Evolutionary conservation across 2,329 filamentous ascomycete species (phyloP).

Genomic region (Penicillium sp.): DNA sequence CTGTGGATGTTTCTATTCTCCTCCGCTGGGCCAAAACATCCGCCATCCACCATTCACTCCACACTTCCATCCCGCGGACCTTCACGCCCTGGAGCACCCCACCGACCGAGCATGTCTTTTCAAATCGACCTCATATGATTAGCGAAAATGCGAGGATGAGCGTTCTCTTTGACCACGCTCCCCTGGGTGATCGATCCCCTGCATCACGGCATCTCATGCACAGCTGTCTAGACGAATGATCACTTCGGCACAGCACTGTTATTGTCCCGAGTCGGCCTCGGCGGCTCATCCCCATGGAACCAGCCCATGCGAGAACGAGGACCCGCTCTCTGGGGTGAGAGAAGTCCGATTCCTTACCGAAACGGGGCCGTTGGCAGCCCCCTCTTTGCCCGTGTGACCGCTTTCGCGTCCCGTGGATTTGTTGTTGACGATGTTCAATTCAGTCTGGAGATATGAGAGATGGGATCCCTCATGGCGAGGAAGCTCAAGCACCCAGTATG

Average conservation of each 20-base stretch:
- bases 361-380: background rate
- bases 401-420: background rate
- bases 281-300: background rate
- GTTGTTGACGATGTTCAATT: background rate
- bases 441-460: background rate
- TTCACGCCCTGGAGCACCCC: too few relatives aligned
- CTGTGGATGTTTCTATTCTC: background rate
- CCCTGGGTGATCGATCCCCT: too few relatives aligned
- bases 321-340: constrained; percentile 4
- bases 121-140: too few relatives aligned
- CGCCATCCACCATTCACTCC: background rate
- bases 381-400: background rate
- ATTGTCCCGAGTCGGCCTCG: background rate
- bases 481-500: background rate
- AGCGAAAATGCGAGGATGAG: too few relatives aligned
- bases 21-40: background rate
- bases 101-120: too few relatives aligned
- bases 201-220: background rate
- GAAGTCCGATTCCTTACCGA: background rate
- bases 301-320: background rate
- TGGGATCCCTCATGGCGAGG: background rate
- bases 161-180: too few relatives aligned
- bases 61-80: background rate
- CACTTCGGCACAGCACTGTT: background rate
- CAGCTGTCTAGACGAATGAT: background rate